These are phyloP conservation scores for Chaetomium sp. DNA, from an alignment of 2,329 filamentous ascomycete genomes.

Conservation along the genomic window DNA sequence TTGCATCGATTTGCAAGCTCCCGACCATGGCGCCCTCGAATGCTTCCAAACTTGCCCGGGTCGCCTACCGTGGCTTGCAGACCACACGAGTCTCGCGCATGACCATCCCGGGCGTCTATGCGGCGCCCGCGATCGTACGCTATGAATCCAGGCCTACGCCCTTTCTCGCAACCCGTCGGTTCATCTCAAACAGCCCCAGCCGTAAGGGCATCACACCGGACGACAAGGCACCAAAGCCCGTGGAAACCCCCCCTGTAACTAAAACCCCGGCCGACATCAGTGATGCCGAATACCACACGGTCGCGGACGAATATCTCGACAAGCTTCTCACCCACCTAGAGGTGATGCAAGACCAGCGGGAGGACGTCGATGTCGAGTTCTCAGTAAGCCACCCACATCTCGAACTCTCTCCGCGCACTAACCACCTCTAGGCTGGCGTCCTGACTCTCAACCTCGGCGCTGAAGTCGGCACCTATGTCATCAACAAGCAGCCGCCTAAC, in stretches of 20 bases:
- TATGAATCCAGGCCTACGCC: conserved; percentile 18
- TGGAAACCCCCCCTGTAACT: conserved; percentile 44
- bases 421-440: conserved; percentile 70
- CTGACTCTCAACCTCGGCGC: conserved; percentile 71
- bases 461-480: conserved; percentile 75
- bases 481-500: conserved; percentile 99
- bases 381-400: conserved; percentile 61
- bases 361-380: conserved; percentile 86
- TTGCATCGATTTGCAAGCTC: neutral
- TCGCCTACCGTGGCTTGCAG: conserved; percentile 42
- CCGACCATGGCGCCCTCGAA: conserved; percentile 40
- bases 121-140: conserved; percentile 1
- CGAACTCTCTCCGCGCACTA: conserved; percentile 3
- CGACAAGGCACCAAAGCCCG: conserved; percentile 47
- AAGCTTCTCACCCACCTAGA: conserved; percentile 64
- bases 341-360: conserved; percentile 68
- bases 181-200: conserved; percentile 41
- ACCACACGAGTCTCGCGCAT: conserved; percentile 33
- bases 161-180: conserved; percentile 12
- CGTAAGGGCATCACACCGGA: conserved; percentile 61
- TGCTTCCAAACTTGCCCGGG: conserved; percentile 44
- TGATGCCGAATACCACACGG: conserved; percentile 72
- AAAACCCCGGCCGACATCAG: conserved; percentile 63
- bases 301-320: conserved; percentile 75
- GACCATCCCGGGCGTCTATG: conserved; percentile 29